Percentiles rank a stretch among this genome's conserved stretches.
phyloP scores from a whole-genome alignment of 352 stramenopile genomes.

The Globisporangium yorkense region DNA sequence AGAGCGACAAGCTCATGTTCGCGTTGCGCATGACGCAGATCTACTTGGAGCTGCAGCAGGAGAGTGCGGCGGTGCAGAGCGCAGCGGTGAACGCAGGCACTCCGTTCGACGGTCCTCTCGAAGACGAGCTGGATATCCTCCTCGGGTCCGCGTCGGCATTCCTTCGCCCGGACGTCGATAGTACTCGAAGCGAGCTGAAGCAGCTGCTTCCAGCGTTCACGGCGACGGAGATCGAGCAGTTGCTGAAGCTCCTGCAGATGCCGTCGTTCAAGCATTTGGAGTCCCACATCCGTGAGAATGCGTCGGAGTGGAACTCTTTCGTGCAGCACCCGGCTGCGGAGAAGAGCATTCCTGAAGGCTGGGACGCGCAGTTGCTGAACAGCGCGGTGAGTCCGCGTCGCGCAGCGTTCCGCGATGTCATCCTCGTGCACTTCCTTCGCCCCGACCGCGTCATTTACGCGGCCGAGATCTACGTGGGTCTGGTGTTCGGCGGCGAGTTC shows the following conservation, averaged over 20 bases:
- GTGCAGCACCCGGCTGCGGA: slow-evolving; percentile 75
- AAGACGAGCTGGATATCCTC: slow-evolving; percentile 70
- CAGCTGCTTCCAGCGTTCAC: slow-evolving; percentile 51
- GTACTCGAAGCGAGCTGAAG: slow-evolving; percentile 39
- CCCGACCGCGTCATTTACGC: slow-evolving; percentile 85
- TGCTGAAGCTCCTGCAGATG: slow-evolving; percentile 75
- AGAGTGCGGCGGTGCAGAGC: slow-evolving; percentile 24
- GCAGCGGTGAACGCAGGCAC: slow-evolving; percentile 24
- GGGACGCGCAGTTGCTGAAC: slow-evolving; percentile 42
- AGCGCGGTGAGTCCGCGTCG: slow-evolving; percentile 36
- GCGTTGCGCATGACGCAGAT: slow-evolving; percentile 93
- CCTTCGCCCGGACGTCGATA: slow-evolving; percentile 29
- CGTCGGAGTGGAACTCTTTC: slow-evolving; percentile 72
- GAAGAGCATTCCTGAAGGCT: slow-evolving; percentile 52
- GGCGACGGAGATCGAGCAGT: slow-evolving; percentile 71
- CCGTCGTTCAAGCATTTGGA: slow-evolving; percentile 77
- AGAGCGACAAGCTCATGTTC: slow-evolving; percentile 99
- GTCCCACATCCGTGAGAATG: slow-evolving; percentile 56
- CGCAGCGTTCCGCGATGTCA: slow-evolving; percentile 72
- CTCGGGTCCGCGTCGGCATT: slow-evolving; percentile 52
- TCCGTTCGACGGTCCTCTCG: slow-evolving; percentile 51
- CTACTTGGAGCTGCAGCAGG: slow-evolving; percentile 71
- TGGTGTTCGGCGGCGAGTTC: slow-evolving; percentile 90
- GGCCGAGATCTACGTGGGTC: slow-evolving; percentile 67
- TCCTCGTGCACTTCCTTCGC: slow-evolving; percentile 83